Base-by-base conservation (phyloP, 2,329 filamentous ascomycete genomes). In the Phoma herbarum region DNA sequence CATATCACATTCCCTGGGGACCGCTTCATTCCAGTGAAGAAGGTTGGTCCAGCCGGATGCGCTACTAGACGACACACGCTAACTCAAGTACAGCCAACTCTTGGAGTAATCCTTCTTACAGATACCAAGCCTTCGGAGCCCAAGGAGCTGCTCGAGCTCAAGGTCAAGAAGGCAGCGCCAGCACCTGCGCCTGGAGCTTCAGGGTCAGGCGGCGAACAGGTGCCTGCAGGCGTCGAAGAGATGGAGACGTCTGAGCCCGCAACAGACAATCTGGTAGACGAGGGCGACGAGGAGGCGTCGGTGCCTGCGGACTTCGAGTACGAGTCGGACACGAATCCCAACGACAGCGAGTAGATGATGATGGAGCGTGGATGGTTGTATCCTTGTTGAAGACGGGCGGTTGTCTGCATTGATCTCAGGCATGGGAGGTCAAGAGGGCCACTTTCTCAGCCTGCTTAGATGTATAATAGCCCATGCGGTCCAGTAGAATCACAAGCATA, bases 1-100 rank as follows among this genome's bases (percentile, higher is more conserved):
- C 97, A 94, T 78, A 92, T 99, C 73, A 96, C 88, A 78, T 97
- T 99, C 84, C 88, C 92, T 47, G 86, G 91, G 63, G 91, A 91
- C 44, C 89, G 96, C 68, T 99, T 97, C 80, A 92, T 91, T 83
- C 94, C 95, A 33, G 93, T 98, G 63, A 92, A 91, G 82, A 89
- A 96, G 87, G 92, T 94, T 81, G 63, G 71, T 71, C 18, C 20
- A 12, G 7, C 16, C 20, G 10, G 2, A 4, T 29, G 3, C 9
- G 4, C 2, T 11, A 22, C 12, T 12, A 2, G n/a, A 16, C 4
- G 11, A 43, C 12, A 26, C 18, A 31, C 42, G 41, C 70, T 76
- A 69, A 75, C 58, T 29, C 43, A 28, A 57, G 25, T 26, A 20
- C 70, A 96, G 90, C 92, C 94, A 62, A 98, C 94, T 41, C 94